These are phyloP conservation scores for Monosporascus sp. DNA, from an alignment of 2,329 filamentous ascomycete genomes.

Conservation along the genomic window DNA sequence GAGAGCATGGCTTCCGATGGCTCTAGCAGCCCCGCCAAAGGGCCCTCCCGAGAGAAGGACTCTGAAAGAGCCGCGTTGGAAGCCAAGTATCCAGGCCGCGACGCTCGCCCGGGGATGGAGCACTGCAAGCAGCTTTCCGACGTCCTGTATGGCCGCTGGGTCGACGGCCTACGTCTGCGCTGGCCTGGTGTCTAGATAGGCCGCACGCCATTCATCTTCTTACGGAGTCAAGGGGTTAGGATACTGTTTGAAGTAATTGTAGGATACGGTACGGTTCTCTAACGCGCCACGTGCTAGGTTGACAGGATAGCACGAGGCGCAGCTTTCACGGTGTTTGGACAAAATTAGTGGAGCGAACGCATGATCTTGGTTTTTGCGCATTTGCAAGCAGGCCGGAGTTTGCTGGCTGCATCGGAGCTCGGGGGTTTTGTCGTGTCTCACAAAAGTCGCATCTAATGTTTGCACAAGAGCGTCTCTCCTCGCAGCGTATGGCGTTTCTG, in stretches of 20 bases:
- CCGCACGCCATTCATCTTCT: background rate
- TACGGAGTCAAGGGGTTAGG: background rate
- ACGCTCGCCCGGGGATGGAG: conserved; percentile 71
- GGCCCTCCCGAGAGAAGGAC: conserved; percentile 37
- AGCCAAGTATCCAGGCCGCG: conserved; percentile 50
- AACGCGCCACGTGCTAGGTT: too few species aligned
- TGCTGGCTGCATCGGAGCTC: too few species aligned
- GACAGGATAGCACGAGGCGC: too few species aligned
- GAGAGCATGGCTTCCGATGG: conserved; percentile 30
- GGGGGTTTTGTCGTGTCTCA: too few species aligned
- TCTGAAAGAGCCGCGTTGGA: conserved; percentile 44
- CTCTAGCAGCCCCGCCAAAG: conserved; percentile 20
- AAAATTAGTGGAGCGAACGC: too few species aligned
- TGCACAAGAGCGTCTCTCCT: too few species aligned
- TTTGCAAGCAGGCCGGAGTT: too few species aligned
- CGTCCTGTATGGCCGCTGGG: conserved; percentile 87
- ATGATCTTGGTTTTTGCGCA: too few species aligned
- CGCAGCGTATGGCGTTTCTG: too few species aligned
- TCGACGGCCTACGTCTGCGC: conserved; percentile 69
- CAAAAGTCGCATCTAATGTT: too few species aligned
- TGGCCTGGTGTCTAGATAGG: conserved; percentile 41
- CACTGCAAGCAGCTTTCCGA: conserved; percentile 86
- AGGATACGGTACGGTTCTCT: background rate
- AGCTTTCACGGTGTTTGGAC: too few species aligned
- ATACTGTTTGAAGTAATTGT: background rate